phyloP scores from a whole-genome alignment of 257 asterid genomes.

The Cinchona pubescens region DNA sequence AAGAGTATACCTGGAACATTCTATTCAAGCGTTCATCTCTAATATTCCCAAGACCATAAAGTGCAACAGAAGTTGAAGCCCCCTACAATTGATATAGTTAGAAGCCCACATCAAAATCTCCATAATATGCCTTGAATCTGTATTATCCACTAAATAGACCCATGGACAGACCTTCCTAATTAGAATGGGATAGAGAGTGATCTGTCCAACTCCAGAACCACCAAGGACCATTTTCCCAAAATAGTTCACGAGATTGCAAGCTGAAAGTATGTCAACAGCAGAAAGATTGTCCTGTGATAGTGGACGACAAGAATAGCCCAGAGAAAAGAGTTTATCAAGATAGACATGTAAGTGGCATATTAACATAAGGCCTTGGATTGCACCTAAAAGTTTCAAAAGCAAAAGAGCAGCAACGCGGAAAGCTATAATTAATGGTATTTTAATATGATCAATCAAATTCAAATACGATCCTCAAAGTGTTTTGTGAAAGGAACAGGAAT shows the following conservation, averaged over 20 bases:
- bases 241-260: constrained; percentile 96
- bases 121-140: neutral
- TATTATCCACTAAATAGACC: constrained; percentile 12
- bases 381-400: neutral
- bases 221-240: constrained; percentile 96
- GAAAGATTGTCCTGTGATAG: constrained; percentile 93
- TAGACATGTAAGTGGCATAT: neutral
- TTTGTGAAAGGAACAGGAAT: neutral
- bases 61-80: constrained; percentile 90
- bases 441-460: neutral
- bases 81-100: constrained; percentile 49
- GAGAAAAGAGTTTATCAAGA: constrained; percentile 18
- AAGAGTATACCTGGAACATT: constrained; percentile 78
- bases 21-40: constrained; percentile 98
- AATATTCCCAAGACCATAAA: constrained; percentile 96
- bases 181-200: constrained; percentile 83
- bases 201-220: constrained; percentile 98
- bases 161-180: constrained; percentile 62
- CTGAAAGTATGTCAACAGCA: constrained; percentile 97
- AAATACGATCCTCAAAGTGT: neutral
- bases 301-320: constrained; percentile 25
- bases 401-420: neutral
- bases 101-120: constrained; percentile 16
- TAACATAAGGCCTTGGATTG: neutral
- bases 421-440: neutral